Evolutionary conservation across 2,329 filamentous ascomycete genomes (phyloP), one percentile per base, ranked within the genome.

Genomic region (Colletotrichum kahawae): DNA sequence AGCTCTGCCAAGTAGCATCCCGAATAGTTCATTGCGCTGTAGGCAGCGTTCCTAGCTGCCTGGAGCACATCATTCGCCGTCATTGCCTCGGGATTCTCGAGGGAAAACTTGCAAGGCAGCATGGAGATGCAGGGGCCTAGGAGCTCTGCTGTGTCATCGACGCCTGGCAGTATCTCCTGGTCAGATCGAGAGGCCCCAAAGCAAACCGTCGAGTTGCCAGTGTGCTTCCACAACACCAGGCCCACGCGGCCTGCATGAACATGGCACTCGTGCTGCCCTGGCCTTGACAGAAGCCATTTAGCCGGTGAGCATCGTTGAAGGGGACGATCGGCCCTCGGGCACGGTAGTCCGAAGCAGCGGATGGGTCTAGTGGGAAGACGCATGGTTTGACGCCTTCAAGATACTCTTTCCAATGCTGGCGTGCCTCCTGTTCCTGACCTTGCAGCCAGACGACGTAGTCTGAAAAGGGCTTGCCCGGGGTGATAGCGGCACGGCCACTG

Each of bases 11-110:
- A 3, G 1, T n/a, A 43, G 38, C 38, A 43, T 18, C 38, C 38
- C 9, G 38, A 43, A 43, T 43, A 43, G 9, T 18, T 12, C 9
- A 43, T 43, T 2, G 38, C 38, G 1, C 18, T 43, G 18, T n/a
- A 43, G 18, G 38, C 38, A 5, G 38, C 38, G 38, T 0, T 2
- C 0, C 0, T 43, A 2, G 38, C 38, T 43, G 9, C 38, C 0
- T n/a, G 38, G 5, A 43, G 38, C 38, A 43, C 38, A 43, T 43
- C 9, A 3, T n/a, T 43, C 9, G 38, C 38, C 0, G 38, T 43
- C 38, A 43, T 43, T 43, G 9, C 9, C 0, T 9, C 38, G 2
- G 38, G 38, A 43, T 43, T 43, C 8, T 43, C 38, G 38, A 43
- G 18, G 38, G 38, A 43, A 43, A 43, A 43, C 38, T 43, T 43